Evolutionary conservation across 2,329 filamentous ascomycete genomes (phyloP).

Genomic region (Aspergillus sp.): DNA sequence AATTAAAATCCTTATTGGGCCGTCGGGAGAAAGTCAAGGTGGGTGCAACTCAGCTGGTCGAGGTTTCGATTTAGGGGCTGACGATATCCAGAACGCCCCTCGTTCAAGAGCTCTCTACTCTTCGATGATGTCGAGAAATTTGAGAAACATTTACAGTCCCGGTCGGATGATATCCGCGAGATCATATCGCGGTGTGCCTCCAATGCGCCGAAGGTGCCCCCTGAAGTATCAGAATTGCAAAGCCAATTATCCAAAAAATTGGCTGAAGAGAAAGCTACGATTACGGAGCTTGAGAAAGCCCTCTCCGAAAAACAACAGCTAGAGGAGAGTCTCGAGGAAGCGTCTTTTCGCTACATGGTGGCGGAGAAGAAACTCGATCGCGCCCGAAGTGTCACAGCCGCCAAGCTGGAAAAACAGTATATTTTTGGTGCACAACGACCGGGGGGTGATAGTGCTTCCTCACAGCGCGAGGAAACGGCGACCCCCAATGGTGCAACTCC

Average conservation of each 20-base stretch:
- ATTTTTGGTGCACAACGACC: constrained; percentile 61
- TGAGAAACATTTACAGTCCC: constrained; percentile 73
- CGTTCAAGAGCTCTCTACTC: constrained; percentile 53
- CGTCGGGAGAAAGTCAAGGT: constrained; percentile 29
- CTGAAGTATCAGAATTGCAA: constrained; percentile 72
- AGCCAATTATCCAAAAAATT: constrained; percentile 71
- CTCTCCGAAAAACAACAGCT: constrained; percentile 78
- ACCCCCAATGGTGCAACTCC: constrained; percentile 55
- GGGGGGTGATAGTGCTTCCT: constrained; percentile 46
- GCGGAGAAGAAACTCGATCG: constrained; percentile 94
- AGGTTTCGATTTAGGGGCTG: background rate
- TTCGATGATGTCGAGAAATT: constrained; percentile 62
- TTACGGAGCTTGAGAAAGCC: constrained; percentile 72
- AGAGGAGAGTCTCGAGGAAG: constrained; percentile 81
- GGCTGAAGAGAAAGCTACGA: constrained; percentile 76
- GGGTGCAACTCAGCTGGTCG: constrained; percentile 5
- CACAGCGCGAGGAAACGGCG: constrained; percentile 50
- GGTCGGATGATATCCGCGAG: constrained; percentile 71
- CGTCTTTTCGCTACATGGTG: constrained; percentile 87
- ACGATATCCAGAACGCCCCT: constrained; percentile 15
- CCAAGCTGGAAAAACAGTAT: constrained; percentile 88
- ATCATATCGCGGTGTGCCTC: constrained; percentile 68
- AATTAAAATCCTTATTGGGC: constrained; percentile 41
- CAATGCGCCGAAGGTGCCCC: constrained; percentile 47
- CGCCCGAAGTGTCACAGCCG: constrained; percentile 81